A percentile compares a stretch with the other conserved stretches of the same genome.
phyloP scores from a whole-genome alignment of 177 flowering plant species.

The Telopea speciosissima region DNA sequence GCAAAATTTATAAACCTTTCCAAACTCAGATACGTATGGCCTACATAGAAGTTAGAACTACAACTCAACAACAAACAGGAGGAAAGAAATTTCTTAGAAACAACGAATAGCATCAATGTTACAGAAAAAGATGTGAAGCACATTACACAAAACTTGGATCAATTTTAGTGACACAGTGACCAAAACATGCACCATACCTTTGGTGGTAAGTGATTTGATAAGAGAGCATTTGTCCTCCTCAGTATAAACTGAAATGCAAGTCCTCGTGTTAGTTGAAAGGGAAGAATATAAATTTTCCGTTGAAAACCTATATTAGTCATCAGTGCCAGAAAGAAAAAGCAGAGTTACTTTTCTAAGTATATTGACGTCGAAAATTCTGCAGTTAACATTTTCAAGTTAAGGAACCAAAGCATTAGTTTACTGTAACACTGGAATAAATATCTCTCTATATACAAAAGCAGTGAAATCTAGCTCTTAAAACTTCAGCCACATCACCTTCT shows the following conservation, averaged over 20 bases:
- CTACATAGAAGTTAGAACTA: neutral
- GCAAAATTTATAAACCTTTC: neutral
- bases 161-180: neutral
- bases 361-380: neutral
- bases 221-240: constrained; percentile 88
- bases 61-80: neutral
- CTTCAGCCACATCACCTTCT: neutral
- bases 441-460: neutral
- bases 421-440: neutral
- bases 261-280: neutral
- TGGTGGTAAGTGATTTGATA: constrained; percentile 97
- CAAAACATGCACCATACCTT: constrained; percentile 48
- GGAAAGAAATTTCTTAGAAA: neutral
- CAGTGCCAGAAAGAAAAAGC: neutral
- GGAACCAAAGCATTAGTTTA: too few species aligned
- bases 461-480: constrained; percentile 2
- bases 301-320: neutral
- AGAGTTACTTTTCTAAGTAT: neutral
- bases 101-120: neutral
- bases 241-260: constrained; percentile 71
- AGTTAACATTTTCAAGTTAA: neutral
- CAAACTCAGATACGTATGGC: neutral
- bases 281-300: neutral
- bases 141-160: neutral
- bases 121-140: neutral